A percentile compares a stretch with the other conserved stretches of the same genome.
Evolutionary conservation across 805 yeast genomes (phyloP).

Genomic region (Wickerhamiella kurtzmanii): DNA sequence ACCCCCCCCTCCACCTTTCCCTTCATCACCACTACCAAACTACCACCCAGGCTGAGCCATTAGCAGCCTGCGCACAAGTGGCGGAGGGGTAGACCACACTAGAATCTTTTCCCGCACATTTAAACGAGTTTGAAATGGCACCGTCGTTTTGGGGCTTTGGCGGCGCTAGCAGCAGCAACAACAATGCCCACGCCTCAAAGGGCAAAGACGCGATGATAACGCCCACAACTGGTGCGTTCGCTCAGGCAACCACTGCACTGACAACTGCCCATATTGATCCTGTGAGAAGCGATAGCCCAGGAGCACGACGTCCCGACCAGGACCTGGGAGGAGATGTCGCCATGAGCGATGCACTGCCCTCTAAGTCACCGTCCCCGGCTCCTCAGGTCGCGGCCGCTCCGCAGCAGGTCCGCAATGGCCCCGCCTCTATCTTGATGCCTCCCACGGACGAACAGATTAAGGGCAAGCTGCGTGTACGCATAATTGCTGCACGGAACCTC

Average conservation of each 20-base stretch:
- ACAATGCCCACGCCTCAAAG: background rate
- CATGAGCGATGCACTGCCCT: background rate
- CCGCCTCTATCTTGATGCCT: background rate
- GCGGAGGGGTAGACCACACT: too few relatives aligned
- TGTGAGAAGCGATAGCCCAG: background rate
- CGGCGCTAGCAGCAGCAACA: conserved; percentile 2
- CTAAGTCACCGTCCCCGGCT: background rate
- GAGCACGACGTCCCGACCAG: conserved; percentile 1
- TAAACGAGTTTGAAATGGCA: conserved; percentile 7
- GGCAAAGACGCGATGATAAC: conserved; percentile 5
- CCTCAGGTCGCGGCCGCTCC: background rate
- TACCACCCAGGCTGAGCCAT: too few relatives aligned
- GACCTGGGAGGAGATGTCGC: background rate
- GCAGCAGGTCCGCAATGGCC: background rate
- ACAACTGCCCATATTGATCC: conserved; percentile 9
- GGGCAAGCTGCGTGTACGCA: conserved; percentile 71
- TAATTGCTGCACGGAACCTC: conserved; percentile 66
- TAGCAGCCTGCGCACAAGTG: too few relatives aligned
- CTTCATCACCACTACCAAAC: background rate
- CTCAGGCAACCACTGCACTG: conserved; percentile 16
- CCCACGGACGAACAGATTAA: conserved; percentile 14
- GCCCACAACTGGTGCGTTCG: conserved; percentile 17
- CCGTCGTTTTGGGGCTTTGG: conserved; percentile 19
- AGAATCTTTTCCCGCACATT: too few relatives aligned
- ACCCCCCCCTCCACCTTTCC: background rate